phyloP scores from a whole-genome alignment of 2,329 filamentous ascomycete genomes.

The Fulvia fulva region DNA sequence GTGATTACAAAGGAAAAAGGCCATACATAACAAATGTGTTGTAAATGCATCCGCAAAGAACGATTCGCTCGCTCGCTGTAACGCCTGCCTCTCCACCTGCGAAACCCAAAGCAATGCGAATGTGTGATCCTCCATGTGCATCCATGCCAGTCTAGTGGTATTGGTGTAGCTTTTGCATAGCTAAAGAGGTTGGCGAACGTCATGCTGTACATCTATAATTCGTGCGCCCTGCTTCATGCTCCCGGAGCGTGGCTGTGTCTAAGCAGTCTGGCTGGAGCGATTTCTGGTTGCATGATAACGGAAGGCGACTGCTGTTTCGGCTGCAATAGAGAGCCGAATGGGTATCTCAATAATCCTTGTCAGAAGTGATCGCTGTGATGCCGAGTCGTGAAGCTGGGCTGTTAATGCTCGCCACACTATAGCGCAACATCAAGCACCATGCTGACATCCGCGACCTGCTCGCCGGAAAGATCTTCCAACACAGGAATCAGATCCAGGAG shows the following conservation, averaged over 20 bases:
- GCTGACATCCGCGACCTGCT: slow-evolving; percentile 91
- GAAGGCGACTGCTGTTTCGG: slow-evolving; percentile 8
- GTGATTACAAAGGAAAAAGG: neutral
- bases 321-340: slow-evolving; percentile 8
- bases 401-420: slow-evolving; percentile 35
- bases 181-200: neutral
- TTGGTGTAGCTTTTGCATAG: neutral
- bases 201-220: slow-evolving; percentile 8
- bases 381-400: neutral
- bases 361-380: slow-evolving; percentile 3
- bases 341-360: slow-evolving; percentile 21
- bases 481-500: slow-evolving; percentile 95
- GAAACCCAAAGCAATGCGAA: neutral
- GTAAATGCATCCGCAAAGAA: neutral
- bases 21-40: neutral
- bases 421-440: slow-evolving; percentile 86
- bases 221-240: neutral
- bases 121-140: neutral
- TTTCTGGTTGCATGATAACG: neutral
- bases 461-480: slow-evolving; percentile 87
- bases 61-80: neutral
- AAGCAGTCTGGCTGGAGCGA: neutral
- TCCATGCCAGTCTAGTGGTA: neutral
- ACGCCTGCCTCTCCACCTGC: neutral
- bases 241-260: neutral